Base-by-base conservation (phyloP, 2,329 filamentous ascomycete genomes). In the Aschersonia sp. region DNA sequence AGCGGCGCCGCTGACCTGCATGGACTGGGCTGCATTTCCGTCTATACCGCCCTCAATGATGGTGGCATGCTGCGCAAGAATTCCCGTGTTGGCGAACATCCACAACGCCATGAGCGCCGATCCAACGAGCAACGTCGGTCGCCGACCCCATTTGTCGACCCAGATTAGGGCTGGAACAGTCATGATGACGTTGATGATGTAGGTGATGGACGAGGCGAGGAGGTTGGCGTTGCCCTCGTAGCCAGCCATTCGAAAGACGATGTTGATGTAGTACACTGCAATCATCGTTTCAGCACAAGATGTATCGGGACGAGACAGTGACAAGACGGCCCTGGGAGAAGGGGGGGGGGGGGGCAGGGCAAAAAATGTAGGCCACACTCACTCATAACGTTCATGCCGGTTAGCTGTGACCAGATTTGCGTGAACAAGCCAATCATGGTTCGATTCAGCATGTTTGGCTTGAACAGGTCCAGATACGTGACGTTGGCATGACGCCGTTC, bases 111-210 rank as follows among this genome's bases (percentile, higher is more conserved):
- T 85, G 30, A 81, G 77, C 28, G 82, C 65, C 38, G 71, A 77
- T 49, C 82, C 82, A n/a, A 73, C 63, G 45, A 85, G 77, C 50
- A 86, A 73, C 5, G 84, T 70, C 48, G 78, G 75, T 44, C 82
- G 81, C 53, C 85, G 84, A 44, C 86, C 86, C 79, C 82, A 86
- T 48, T 73, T 71, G 55, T 92, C 85, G 56, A 89, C 75, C 67
- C 71, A 89, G 49, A 89, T 64, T 30, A 91, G 72, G 1, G 85
- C 85, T 0, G 84, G 83, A 3, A 89, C 61, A 0, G 86, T 91
- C 80, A 87, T 85, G 47, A 81, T 51, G 1, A 91, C 85, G 61
- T 89, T 89, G 69, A 91, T 86, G 55, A 89, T 72, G 52, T 78
- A 78, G 54, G 75, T 71, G 20, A 79, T 74, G 4, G 71, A 73